Conservation (phyloP, 1,284 basidiomycete species). For the Ganoderma meredithae region DNA sequence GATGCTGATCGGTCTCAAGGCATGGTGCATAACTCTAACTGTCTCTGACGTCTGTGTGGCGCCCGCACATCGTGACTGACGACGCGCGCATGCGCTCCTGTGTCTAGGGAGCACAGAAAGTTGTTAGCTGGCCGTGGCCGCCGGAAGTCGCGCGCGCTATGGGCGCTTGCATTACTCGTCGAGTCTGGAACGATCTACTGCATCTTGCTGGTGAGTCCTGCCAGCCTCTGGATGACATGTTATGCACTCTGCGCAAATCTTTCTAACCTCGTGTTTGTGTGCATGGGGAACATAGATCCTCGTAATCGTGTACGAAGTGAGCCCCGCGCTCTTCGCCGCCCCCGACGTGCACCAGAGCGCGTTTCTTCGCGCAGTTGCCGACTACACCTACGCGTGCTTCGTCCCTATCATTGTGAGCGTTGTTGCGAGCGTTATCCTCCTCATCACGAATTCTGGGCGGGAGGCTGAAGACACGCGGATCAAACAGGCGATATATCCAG, state of each 20-base stretch:
- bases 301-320: neutral
- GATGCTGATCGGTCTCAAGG: constrained; percentile 1
- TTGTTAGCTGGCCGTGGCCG: neutral
- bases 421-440: neutral
- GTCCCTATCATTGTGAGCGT: constrained; percentile 5
- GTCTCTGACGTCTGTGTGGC: neutral
- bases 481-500: constrained; percentile 3
- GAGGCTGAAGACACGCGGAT: neutral
- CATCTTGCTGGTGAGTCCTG: constrained; percentile 2
- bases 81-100: neutral
- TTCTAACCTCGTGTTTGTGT: neutral
- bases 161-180: neutral
- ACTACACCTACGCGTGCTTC: constrained; percentile 2
- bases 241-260: no score
- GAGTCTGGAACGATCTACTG: constrained; percentile 9
- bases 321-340: neutral
- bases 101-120: neutral
- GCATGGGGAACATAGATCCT: neutral
- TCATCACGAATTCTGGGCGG: neutral
- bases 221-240: neutral
- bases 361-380: neutral
- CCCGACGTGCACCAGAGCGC: neutral
- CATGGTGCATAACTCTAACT: constrained; percentile 1
- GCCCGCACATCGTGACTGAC: neutral
- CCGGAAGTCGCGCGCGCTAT: neutral